phyloP scores from a whole-genome alignment of 2,329 filamentous ascomycete species.

The Samsoniella hepiali region DNA sequence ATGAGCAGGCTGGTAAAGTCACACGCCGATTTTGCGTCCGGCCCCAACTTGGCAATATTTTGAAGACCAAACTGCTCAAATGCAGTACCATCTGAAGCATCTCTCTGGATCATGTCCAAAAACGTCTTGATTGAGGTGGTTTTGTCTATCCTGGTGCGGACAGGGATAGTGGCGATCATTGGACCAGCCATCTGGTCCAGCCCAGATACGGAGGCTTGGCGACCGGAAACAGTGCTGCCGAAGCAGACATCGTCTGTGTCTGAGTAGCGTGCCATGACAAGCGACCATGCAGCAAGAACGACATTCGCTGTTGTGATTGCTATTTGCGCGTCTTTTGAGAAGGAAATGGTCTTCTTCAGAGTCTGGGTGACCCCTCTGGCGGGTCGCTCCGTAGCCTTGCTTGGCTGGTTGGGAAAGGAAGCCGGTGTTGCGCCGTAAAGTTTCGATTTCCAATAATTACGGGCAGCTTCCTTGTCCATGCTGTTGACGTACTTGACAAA shows the following conservation, averaged over 20 bases:
- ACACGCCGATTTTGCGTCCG: constrained; percentile 23
- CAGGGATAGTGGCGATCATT: constrained; percentile 25
- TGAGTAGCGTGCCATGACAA: constrained; percentile 41
- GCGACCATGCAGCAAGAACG: constrained; percentile 34
- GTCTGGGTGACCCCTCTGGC: not conserved
- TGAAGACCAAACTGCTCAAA: constrained; percentile 29
- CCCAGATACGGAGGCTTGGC: constrained; percentile 45
- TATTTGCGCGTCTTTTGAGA: not conserved
- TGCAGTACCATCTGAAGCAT: constrained; percentile 23
- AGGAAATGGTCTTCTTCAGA: not conserved
- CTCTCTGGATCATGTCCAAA: constrained; percentile 23
- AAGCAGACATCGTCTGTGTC: constrained; percentile 47
- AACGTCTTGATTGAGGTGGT: not conserved
- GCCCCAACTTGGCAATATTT: constrained; percentile 22
- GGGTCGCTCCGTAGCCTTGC: not conserved
- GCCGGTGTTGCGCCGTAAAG: not conserved
- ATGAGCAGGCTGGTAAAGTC: constrained; percentile 30
- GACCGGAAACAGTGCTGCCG: constrained; percentile 49
- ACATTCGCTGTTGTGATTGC: not conserved
- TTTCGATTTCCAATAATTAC: not conserved
- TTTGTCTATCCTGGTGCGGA: constrained; percentile 6
- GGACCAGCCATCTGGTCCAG: constrained; percentile 48
- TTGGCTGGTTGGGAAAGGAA: not conserved
- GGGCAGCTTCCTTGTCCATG: not conserved
- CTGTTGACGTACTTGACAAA: not conserved